phyloP scores from a whole-genome alignment of 176 grass and related monocot genomes.

The Musa itinerans region DNA sequence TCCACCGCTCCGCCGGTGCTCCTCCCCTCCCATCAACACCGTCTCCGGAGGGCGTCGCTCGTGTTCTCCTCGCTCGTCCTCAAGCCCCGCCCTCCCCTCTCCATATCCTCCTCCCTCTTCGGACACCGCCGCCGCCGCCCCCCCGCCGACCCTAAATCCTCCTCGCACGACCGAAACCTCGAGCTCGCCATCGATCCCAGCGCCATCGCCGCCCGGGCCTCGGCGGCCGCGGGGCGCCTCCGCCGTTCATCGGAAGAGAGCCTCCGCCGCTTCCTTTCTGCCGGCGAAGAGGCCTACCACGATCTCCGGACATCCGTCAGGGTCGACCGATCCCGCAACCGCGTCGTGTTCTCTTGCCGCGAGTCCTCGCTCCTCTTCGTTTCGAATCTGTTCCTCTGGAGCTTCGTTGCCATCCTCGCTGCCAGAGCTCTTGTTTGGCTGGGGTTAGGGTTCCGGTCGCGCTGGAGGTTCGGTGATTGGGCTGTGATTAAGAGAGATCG shows the following conservation, averaged over 20 bases:
- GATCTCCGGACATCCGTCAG: constrained; percentile 40
- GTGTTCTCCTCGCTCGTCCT: too few species aligned
- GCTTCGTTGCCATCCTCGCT: constrained; percentile 26
- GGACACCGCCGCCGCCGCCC: constrained; percentile 25
- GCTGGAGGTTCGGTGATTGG: constrained; percentile 5
- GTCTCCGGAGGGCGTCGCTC: background rate
- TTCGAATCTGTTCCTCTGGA: constrained; percentile 33
- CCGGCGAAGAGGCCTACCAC: constrained; percentile 41
- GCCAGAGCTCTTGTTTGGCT: constrained; percentile 30
- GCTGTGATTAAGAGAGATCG: constrained; percentile 43
- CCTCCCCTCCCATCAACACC: constrained; percentile 6
- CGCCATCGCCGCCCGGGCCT: background rate
- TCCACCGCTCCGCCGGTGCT: background rate
- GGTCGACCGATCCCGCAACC: constrained; percentile 26
- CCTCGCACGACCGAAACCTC: constrained; percentile 4
- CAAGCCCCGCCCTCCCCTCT: background rate
- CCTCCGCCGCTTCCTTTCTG: constrained; percentile 35
- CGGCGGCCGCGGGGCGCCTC: constrained; percentile 33
- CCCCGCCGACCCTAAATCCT: constrained; percentile 19
- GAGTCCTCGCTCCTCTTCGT: constrained; percentile 47
- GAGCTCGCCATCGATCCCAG: constrained; percentile 10
- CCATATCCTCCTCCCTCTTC: constrained; percentile 1
- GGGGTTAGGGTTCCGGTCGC: constrained; percentile 22
- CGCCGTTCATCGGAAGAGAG: constrained; percentile 30
- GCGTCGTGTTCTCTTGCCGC: constrained; percentile 57